Evolutionary conservation across 768 basidiomycete species (phyloP), one percentile per base, ranked within the genome.

Genomic region (Tricholoma hemisulphureum): DNA sequence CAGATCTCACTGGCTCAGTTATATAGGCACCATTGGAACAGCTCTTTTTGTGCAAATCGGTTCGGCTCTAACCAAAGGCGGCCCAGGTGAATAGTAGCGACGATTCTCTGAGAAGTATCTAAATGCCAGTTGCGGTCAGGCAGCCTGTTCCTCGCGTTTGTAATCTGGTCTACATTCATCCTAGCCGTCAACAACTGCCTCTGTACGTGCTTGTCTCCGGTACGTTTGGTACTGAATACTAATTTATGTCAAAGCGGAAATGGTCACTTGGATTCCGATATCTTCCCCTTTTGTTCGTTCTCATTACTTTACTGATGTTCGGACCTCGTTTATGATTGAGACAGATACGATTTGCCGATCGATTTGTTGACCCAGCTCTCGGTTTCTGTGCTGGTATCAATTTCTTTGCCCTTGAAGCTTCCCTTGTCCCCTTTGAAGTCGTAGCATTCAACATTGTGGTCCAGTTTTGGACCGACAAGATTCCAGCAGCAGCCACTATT

Each of bases 181-280:
- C 54, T 82, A 37, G 79, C 80, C 0, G 67, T 82, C 51, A 83
- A 77, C 60, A 80, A 79, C 51, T 83, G 81, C 55, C 68, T 76
- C 2, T 67, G 75, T 78, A 58, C 20, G 77, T 67, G 28, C 11
- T 24, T 21, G 26, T 20, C 45, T 13, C n/a, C 45, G 26, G 21
- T 18, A 18, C 26, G 16, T 28, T 11, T 31, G 13, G n/a, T n/a
- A n/a, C 2, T 21, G 7, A 18, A 35, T 23, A 28, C 53, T 54
- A n/a, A 54, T 31, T 11, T 28, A 31, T 26, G n/a, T 14, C 29
- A 51, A n/a, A 82, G 90, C 87, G 34, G 90, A 93, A 71, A 91
- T 91, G 89, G 88, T 89, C 28, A 83, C 86, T n/a, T 86, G 84
- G 74, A 88, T 89, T 5, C 90, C 90, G 5, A 85, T 91, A 61